phyloP scores from a whole-genome alignment of 2,329 filamentous ascomycete genomes.

The Exophiala alcalophila region DNA sequence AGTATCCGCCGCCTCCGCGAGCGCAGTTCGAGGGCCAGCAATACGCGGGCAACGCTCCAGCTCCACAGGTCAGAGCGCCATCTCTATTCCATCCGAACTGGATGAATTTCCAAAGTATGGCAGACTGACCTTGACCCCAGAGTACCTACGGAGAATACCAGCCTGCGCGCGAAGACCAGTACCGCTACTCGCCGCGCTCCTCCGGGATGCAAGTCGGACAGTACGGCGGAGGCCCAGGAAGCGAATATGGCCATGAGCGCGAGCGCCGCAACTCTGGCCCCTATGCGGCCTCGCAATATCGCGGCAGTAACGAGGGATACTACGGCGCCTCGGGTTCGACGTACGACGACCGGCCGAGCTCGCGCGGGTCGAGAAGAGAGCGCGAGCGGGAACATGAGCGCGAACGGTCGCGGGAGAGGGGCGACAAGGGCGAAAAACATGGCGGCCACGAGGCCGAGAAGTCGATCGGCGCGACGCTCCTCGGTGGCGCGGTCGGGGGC shows the following conservation, averaged over 20 bases:
- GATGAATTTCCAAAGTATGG: neutral
- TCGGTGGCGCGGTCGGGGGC: constrained; percentile 40
- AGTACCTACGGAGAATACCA: constrained; percentile 19
- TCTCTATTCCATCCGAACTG: neutral
- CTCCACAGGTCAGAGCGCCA: constrained; percentile 12
- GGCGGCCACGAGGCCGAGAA: constrained; percentile 35
- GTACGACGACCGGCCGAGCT: constrained; percentile 22
- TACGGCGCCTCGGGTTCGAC: constrained; percentile 19
- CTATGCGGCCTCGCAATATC: constrained; percentile 22
- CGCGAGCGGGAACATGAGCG: constrained; percentile 14
- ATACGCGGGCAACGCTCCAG: constrained; percentile 13
- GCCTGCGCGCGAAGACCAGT: constrained; percentile 27
- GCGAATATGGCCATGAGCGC: constrained; percentile 17
- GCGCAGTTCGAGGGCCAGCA: constrained; percentile 12
- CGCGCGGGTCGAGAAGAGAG: constrained; percentile 17
- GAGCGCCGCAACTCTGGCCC: constrained; percentile 25
- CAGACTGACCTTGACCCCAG: constrained; percentile 10
- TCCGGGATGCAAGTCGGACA: constrained; percentile 25
- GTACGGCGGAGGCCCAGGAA: constrained; percentile 20
- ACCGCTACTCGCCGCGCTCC: constrained; percentile 21
- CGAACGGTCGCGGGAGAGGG: constrained; percentile 12
- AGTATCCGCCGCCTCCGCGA: constrained; percentile 18
- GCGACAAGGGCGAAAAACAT: constrained; percentile 22
- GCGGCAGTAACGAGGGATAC: constrained; percentile 15
- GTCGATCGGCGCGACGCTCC: constrained; percentile 37